A percentile compares a stretch with the other conserved stretches of the same genome.
phyloP scores from a whole-genome alignment of 768 basidiomycete genomes.

The Cubamyces sp. region DNA sequence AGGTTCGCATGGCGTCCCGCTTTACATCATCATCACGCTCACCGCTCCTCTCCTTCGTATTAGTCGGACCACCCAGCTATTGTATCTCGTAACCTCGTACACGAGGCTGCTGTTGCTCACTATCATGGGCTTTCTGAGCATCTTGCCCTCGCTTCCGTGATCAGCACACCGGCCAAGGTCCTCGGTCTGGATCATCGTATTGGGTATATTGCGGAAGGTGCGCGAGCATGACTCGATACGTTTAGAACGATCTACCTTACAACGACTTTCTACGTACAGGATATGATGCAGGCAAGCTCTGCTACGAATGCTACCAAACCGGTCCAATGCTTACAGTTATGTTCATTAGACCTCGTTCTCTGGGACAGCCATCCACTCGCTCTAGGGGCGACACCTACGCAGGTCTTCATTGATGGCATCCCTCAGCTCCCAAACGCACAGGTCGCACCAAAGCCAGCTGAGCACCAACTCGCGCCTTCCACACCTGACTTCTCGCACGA shows the following conservation, averaged over 20 bases:
- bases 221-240: constrained; percentile 12
- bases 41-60: background rate
- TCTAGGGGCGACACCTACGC: constrained; percentile 78
- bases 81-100: constrained; percentile 67
- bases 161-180: constrained; percentile 62
- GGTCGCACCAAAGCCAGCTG: constrained; percentile 46
- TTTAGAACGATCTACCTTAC: background rate
- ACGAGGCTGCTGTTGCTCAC: constrained; percentile 73
- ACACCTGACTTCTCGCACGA: constrained; percentile 66
- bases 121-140: constrained; percentile 61
- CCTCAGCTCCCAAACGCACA: constrained; percentile 53
- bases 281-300: constrained; percentile 61
- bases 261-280: constrained; percentile 39
- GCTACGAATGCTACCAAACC: no score
- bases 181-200: constrained; percentile 72
- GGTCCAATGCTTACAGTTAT: background rate
- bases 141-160: constrained; percentile 64
- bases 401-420: constrained; percentile 87
- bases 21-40: no score
- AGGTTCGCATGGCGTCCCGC: constrained; percentile 38
- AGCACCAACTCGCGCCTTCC: constrained; percentile 54
- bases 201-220: constrained; percentile 68
- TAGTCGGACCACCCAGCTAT: constrained; percentile 61
- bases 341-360: constrained; percentile 46
- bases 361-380: constrained; percentile 82